Evolutionary conservation across 257 asterid genomes (phyloP).

Genomic region (Solanum dulcamara): DNA sequence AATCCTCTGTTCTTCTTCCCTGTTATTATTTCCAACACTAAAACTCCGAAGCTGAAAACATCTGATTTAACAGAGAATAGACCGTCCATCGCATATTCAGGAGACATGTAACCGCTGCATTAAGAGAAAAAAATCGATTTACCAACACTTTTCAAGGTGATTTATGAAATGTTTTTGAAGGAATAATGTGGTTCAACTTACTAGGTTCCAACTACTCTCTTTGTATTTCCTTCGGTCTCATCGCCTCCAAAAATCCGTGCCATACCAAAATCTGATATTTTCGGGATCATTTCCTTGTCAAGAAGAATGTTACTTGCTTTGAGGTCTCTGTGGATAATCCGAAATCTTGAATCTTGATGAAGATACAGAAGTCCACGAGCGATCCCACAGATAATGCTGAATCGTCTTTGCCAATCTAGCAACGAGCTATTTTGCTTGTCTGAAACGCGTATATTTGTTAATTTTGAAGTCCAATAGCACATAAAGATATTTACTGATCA

Average conservation of each 20-base stretch:
- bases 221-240: constrained; percentile 28
- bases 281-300: constrained; percentile 39
- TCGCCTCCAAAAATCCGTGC: constrained; percentile 42
- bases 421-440: constrained; percentile 16
- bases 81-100: constrained; percentile 47
- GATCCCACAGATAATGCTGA: constrained; percentile 31
- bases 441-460: not conserved
- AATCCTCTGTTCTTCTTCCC: constrained; percentile 37
- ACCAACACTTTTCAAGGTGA: not conserved
- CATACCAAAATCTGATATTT: constrained; percentile 43
- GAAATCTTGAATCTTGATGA: constrained; percentile 34
- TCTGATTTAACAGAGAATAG: constrained; percentile 39
- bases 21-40: constrained; percentile 33
- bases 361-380: constrained; percentile 42
- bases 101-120: constrained; percentile 46
- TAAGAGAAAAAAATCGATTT: not conserved
- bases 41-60: constrained; percentile 42
- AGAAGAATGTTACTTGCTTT: constrained; percentile 45
- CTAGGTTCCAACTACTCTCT: constrained; percentile 39
- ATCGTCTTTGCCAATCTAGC: constrained; percentile 23
- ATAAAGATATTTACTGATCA: not conserved
- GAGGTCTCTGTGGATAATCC: constrained; percentile 42
- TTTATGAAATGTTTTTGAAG: not conserved
- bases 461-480: not conserved
- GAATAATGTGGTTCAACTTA: constrained; percentile 6